Conservation (phyloP, 495 filamentous ascomycete genomes). For the Xylaria grammica region DNA sequence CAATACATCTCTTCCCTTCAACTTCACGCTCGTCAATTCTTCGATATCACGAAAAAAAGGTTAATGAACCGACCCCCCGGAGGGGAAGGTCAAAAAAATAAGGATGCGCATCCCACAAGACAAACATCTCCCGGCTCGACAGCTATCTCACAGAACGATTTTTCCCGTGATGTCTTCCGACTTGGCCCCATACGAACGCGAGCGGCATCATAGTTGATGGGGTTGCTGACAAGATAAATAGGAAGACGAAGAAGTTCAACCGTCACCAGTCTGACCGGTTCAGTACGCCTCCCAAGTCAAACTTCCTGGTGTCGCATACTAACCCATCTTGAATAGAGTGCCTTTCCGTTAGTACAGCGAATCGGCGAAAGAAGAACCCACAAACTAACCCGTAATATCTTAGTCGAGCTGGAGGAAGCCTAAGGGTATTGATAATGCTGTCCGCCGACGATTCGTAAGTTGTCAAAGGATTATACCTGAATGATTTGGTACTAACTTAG, state of each 20-base stretch:
- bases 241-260: conserved; percentile 86
- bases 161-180: neutral
- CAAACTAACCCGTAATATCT: conserved; percentile 64
- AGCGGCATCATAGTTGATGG: neutral
- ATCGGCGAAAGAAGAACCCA: neutral
- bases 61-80: too few relatives aligned
- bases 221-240: neutral
- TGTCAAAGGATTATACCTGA: neutral
- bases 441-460: conserved; percentile 39
- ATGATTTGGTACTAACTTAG: neutral
- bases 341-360: conserved; percentile 20
- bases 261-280: conserved; percentile 97
- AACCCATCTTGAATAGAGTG: conserved; percentile 19
- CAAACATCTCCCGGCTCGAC: neutral
- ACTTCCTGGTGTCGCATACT: neutral
- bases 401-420: conserved; percentile 90
- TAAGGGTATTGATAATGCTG: conserved; percentile 94
- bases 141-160: neutral
- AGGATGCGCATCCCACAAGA: conserved; percentile 4
- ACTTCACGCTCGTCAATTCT: conserved; percentile 9
- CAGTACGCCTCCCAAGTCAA: conserved; percentile 44
- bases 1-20: conserved; percentile 13
- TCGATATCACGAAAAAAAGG: neutral
- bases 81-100: neutral
- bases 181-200: neutral